Base-by-base conservation (phyloP, 2,329 filamentous ascomycete species). In the Lojkania enalia region DNA sequence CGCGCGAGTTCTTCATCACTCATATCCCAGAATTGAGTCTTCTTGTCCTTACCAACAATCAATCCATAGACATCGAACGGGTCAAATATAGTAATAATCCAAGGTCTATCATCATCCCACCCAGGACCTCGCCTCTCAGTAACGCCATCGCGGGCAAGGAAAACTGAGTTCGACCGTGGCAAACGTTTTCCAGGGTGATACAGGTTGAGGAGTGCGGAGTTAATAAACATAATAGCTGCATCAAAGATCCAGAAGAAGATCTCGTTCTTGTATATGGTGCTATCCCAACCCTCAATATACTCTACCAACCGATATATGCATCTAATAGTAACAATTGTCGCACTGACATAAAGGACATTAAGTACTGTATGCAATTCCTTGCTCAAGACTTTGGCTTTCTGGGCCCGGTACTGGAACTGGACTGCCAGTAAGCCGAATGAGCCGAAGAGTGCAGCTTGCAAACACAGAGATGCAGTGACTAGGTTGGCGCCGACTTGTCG, bases 191-290 rank as follows among this genome's bases (percentile, higher is more conserved):
- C 77, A 0, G 78, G 78, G 42, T 79, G 77, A 35, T 71, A 78
- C 15, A 77, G 43, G 47, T 79, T 79, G n/a, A 80, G 64, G 39
- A 81, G 51, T 3, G 71, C 67, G 11, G 74, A 77, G 49, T 79
- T 80, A 37, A 71, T 49, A 14, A 77, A 74, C 73, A 82, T 80
- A 39, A 79, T 71, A 2, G 66, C 58, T 3, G 71, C 72, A 52
- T 82, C 79, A 45, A 82, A 79, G 21, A 80, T 64, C 73, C 76
- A 82, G 48, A 81, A 77, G 51, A 75, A 78, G 55, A 72, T 72
- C 44, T 82, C 78, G 37, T 77, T 70, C 31, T 67, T 68, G 40
- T 72, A 59, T 44, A 70, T 50, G 2, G 44, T 51, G 37, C 65
- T 63, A 46, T 67, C 58, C 59, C 71, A 67, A 14, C 63, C 67